Evolutionary conservation across 2,329 filamentous ascomycete genomes (phyloP), one percentile per base, ranked within the genome.

Genomic region (Lasiodiplodia theobromae): DNA sequence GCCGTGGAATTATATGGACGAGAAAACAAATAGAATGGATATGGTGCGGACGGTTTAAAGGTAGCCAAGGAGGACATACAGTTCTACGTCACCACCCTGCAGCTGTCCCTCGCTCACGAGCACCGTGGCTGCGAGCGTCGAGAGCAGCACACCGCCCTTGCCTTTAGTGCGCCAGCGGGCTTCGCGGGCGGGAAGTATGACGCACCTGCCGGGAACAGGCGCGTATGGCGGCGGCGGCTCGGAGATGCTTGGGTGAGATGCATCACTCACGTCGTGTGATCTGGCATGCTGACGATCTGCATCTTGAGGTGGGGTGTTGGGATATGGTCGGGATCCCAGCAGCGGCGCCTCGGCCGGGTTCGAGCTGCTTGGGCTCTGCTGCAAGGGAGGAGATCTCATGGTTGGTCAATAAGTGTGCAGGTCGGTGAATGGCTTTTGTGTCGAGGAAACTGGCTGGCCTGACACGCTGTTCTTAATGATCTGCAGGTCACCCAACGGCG

Each of bases 91-190:
- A 12, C 25, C n/a, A 5, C 28, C 44, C 5, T 51, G 25, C 10
- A 63, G 25, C 23, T 31, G 44, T 1, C 44, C 38, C 12, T 63
- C 60, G 28, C 47, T 34, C 23, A 63, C 44, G 4, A 63, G 60
- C 4, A 52, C 47, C 44, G 60, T 63, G 18, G 60, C 60, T 4
- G 60, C 60, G 60, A 63, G 60, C 28, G 60, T 51, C 18, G 60
- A 63, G 40, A 63, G 58, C 12, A 21, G 44, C 44, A 31, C 12
- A 12, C 3, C 8, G 34, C 21, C 8, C n/a, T 14, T 11, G 58
- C 18, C 25, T 25, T 63, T 63, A 25, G 34, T n/a, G 58, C 58
- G 58, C 58, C 58, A 63, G 18, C 31, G 38, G 2, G 58, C 58
- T 10, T 44, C 6, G 44, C 44, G 58, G 14, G 2, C 8, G 25